Evolutionary conservation across 768 basidiomycete genomes (phyloP).

Genomic region (Pholiota conissans): DNA sequence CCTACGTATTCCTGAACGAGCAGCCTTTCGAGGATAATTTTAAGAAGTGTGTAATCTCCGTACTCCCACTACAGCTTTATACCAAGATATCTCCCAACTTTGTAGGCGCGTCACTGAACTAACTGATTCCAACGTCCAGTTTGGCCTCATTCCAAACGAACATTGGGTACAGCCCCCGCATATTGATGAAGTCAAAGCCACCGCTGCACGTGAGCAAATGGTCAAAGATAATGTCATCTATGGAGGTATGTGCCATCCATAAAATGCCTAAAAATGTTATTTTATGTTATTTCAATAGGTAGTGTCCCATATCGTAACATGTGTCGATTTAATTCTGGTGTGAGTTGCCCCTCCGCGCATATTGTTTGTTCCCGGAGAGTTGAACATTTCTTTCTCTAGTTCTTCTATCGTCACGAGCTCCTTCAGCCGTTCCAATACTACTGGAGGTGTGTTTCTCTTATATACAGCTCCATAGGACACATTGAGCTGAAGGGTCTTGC

Average conservation of each 20-base stretch:
- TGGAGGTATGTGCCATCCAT: conserved; percentile 45
- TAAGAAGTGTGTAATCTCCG: conserved; percentile 49
- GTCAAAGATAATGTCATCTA: conserved; percentile 64
- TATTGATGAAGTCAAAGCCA: conserved; percentile 77
- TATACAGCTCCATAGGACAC: background rate
- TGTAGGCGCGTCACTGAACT: conserved; percentile 53
- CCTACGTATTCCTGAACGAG: conserved; percentile 89
- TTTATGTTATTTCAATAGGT: conserved; percentile 39
- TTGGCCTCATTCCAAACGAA: conserved; percentile 75
- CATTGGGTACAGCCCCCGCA: conserved; percentile 83
- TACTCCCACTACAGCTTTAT: background rate
- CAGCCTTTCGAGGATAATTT: conserved; percentile 70
- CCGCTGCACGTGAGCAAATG: conserved; percentile 67
- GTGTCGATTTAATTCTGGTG: conserved; percentile 96
- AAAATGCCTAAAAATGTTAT: background rate
- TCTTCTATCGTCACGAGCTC: conserved; percentile 85
- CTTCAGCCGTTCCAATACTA: conserved; percentile 83
- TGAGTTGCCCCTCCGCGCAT: conserved; percentile 37
- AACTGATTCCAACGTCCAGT: conserved; percentile 64
- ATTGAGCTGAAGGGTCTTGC: conserved; percentile 5
- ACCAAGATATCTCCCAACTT: conserved; percentile 1
- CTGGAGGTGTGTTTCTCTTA: conserved; percentile 52
- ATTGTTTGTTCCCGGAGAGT: background rate
- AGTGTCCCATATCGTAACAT: conserved; percentile 92
- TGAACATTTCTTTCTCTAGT: conserved; percentile 38